Conservation (phyloP, 1,284 basidiomycete species). For the Malassezia obtusa region DNA sequence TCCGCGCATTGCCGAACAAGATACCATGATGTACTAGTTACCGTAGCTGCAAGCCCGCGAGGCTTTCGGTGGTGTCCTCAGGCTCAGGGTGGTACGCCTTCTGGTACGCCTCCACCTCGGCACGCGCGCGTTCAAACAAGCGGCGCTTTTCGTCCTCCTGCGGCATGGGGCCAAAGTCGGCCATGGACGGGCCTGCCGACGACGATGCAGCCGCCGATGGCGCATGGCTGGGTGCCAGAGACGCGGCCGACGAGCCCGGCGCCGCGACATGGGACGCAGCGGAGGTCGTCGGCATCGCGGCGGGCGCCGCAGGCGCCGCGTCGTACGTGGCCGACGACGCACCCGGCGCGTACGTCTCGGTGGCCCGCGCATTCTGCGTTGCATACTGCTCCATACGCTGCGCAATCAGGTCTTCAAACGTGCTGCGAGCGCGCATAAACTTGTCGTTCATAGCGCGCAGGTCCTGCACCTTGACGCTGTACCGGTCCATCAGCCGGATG, state of each 20-base stretch:
- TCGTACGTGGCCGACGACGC: neutral
- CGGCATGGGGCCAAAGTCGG: constrained; percentile 19
- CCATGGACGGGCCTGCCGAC: neutral
- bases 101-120: constrained; percentile 41
- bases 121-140: constrained; percentile 35
- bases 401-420: constrained; percentile 58
- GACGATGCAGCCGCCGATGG: neutral
- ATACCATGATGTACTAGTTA: constrained; percentile 27
- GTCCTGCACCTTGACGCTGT: constrained; percentile 55
- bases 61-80: neutral
- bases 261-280: too few relatives aligned
- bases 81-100: constrained; percentile 6
- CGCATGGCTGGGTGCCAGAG: too few relatives aligned
- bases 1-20: constrained; percentile 26
- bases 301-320: too few relatives aligned
- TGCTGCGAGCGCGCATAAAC: constrained; percentile 68
- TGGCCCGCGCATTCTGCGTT: neutral
- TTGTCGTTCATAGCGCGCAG: constrained; percentile 80
- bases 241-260: too few relatives aligned
- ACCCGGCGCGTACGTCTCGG: neutral
- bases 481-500: constrained; percentile 91
- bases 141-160: constrained; percentile 41
- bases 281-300: too few relatives aligned
- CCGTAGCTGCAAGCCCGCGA: neutral
- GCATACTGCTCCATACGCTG: constrained; percentile 9